These are phyloP conservation scores for Cladosporium cucumerinum DNA, from an alignment of 2,329 filamentous ascomycete genomes.

Conservation along the genomic window DNA sequence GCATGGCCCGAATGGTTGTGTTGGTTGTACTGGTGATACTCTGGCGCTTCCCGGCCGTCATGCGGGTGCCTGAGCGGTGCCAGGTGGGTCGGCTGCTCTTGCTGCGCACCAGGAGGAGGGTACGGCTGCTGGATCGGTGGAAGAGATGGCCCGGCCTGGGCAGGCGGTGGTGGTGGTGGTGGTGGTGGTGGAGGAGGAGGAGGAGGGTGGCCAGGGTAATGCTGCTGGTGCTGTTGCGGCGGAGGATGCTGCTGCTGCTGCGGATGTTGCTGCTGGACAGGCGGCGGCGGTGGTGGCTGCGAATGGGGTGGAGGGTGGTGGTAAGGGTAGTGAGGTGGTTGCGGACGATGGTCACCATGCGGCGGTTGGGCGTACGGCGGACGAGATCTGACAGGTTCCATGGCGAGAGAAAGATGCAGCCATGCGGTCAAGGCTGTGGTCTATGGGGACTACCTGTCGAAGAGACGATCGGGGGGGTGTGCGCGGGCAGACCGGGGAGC, in stretches of 20 bases:
- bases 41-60: slow-evolving; percentile 24
- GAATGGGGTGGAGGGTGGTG: slow-evolving; percentile 19
- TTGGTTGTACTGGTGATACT: slow-evolving; percentile 31
- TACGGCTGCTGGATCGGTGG: slow-evolving; percentile 26
- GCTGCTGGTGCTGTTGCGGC: slow-evolving; percentile 20
- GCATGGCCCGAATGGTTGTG: slow-evolving; percentile 35
- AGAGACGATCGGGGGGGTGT: slow-evolving; percentile 9
- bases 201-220: slow-evolving; percentile 17
- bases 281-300: slow-evolving; percentile 16
- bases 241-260: slow-evolving; percentile 20
- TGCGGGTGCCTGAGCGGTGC: slow-evolving; percentile 28
- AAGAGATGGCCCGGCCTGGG: slow-evolving; percentile 20
- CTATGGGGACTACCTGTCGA: slow-evolving; percentile 16
- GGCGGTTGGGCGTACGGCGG: slow-evolving; percentile 12
- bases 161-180: slow-evolving; percentile 18
- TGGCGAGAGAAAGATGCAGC: slow-evolving; percentile 13
- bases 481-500: slow-evolving; percentile 81
- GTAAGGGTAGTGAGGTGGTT: slow-evolving; percentile 15
- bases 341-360: slow-evolving; percentile 10
- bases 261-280: slow-evolving; percentile 18
- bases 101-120: slow-evolving; percentile 23
- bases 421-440: slow-evolving; percentile 18
- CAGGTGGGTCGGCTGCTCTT: slow-evolving; percentile 25
- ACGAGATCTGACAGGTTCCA: slow-evolving; percentile 17
- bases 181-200: slow-evolving; percentile 1